phyloP scores from a whole-genome alignment of 176 grass and related monocot genomes.

The Leersia perrieri region DNA sequence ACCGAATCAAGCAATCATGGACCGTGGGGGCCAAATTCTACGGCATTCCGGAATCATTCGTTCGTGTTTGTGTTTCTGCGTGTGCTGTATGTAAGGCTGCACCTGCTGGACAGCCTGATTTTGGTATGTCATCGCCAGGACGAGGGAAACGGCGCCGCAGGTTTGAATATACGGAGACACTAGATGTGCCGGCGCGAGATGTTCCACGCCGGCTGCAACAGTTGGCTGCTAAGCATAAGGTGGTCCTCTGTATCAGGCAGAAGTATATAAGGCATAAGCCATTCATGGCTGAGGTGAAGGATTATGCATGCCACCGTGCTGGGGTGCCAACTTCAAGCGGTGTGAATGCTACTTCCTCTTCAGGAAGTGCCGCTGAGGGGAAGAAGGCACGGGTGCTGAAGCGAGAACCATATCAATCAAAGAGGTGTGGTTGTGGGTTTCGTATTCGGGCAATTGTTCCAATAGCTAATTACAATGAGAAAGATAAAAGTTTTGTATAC shows the following conservation, averaged over 20 bases:
- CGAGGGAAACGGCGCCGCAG: slow-evolving; percentile 73
- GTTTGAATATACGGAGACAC: slow-evolving; percentile 93
- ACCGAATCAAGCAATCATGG: slow-evolving; percentile 95
- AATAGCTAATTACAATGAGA: slow-evolving; percentile 95
- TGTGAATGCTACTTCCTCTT: slow-evolving; percentile 30
- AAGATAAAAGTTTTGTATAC: slow-evolving; percentile 97
- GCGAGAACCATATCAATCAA: slow-evolving; percentile 93
- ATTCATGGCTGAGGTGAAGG: slow-evolving; percentile 98
- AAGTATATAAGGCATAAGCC: slow-evolving; percentile 99
- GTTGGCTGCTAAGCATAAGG: slow-evolving; percentile 93
- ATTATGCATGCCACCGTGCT: slow-evolving; percentile 95
- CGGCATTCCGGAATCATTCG: slow-evolving; percentile 92
- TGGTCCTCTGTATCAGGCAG: slow-evolving; percentile 95
- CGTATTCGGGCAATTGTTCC: slow-evolving; percentile 97
- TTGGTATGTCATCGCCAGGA: slow-evolving; percentile 41
- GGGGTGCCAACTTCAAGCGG: slow-evolving; percentile 68
- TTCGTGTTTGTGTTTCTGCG: slow-evolving; percentile 75
- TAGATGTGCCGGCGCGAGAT: slow-evolving; percentile 85
- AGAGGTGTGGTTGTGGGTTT: slow-evolving; percentile 95
- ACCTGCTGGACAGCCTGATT: slow-evolving; percentile 46
- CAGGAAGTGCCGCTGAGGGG: slow-evolving; percentile 39
- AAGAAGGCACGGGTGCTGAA: slow-evolving; percentile 85
- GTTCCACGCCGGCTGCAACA: slow-evolving; percentile 83
- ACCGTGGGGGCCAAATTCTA: slow-evolving; percentile 97
- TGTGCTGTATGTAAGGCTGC: slow-evolving; percentile 74